These are phyloP conservation scores for Fraxinus latifolia DNA, from an alignment of 305 asterid species.

Conservation along the genomic window DNA sequence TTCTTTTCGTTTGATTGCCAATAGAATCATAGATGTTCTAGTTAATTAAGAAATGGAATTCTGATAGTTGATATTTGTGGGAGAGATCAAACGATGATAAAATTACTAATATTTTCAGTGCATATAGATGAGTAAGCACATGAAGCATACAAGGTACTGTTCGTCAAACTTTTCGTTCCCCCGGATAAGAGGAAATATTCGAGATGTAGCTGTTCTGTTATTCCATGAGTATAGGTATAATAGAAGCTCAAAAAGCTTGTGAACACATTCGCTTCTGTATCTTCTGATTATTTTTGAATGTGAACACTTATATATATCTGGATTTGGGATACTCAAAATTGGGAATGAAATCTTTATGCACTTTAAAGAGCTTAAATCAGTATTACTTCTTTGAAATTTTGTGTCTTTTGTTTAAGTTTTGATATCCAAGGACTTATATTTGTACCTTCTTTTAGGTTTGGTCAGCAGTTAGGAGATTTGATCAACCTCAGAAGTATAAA, in stretches of 20 bases:
- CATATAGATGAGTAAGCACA: neutral
- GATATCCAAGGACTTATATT: neutral
- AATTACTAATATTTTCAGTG: neutral
- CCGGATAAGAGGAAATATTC: neutral
- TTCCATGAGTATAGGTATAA: neutral
- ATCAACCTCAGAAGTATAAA: slow-evolving; percentile 55
- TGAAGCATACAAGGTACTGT: neutral
- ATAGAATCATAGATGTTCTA: neutral
- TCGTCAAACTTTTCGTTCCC: neutral
- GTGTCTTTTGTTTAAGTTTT: neutral
- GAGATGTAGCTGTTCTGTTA: neutral
- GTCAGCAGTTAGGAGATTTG: slow-evolving; percentile 52
- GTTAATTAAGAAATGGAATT: neutral
- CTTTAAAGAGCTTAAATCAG: neutral
- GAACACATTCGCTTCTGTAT: neutral
- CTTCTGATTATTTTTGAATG: neutral
- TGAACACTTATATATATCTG: neutral
- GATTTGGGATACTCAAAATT: neutral
- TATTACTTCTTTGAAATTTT: neutral
- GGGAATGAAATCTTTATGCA: neutral
- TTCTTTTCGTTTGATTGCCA: neutral
- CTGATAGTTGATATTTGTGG: neutral
- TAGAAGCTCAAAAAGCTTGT: neutral
- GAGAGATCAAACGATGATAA: neutral
- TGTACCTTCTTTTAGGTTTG: slow-evolving; percentile 34